These are phyloP conservation scores for Abortiporus biennis DNA, from an alignment of 1,284 basidiomycete species.

Conservation along the genomic window DNA sequence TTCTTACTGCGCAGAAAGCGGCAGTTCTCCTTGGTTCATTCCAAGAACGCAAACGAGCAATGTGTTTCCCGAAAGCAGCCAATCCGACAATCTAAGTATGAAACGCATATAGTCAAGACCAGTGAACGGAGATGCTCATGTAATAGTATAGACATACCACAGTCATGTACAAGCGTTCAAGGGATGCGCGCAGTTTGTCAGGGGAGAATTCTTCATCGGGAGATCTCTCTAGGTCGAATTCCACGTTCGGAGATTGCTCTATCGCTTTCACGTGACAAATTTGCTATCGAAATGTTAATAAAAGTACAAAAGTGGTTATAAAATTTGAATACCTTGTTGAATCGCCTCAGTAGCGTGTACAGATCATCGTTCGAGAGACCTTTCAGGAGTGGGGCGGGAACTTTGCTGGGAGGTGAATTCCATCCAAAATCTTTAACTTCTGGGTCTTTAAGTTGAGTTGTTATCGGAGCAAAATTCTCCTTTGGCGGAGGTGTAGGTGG, in stretches of 20 bases:
- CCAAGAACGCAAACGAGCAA: constrained; percentile 44
- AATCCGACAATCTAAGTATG: constrained; percentile 31
- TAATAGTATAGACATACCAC: constrained; percentile 22
- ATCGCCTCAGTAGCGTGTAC: constrained; percentile 34
- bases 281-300: constrained; percentile 20
- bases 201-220: constrained; percentile 39
- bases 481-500: not conserved
- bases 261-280: constrained; percentile 31
- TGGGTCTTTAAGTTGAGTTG: constrained; percentile 20
- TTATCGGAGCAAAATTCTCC: not conserved
- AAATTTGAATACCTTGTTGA: constrained; percentile 26
- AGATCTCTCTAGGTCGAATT: constrained; percentile 38
- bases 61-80: constrained; percentile 38
- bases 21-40: constrained; percentile 38
- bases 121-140: not conserved
- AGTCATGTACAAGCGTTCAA: constrained; percentile 44
- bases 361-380: constrained; percentile 34
- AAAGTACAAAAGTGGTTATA: not conserved
- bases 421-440: constrained; percentile 23
- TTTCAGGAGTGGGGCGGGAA: constrained; percentile 16
- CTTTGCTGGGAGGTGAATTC: constrained; percentile 15
- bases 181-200: constrained; percentile 40
- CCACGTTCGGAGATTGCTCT: constrained; percentile 16
- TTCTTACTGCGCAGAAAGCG: constrained; percentile 30
- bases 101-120: not conserved